Evolutionary conservation across 176 grass and related monocot species (phyloP), one percentile per base, ranked within the genome.

Genomic region (Dendrocalamus sinicus): DNA sequence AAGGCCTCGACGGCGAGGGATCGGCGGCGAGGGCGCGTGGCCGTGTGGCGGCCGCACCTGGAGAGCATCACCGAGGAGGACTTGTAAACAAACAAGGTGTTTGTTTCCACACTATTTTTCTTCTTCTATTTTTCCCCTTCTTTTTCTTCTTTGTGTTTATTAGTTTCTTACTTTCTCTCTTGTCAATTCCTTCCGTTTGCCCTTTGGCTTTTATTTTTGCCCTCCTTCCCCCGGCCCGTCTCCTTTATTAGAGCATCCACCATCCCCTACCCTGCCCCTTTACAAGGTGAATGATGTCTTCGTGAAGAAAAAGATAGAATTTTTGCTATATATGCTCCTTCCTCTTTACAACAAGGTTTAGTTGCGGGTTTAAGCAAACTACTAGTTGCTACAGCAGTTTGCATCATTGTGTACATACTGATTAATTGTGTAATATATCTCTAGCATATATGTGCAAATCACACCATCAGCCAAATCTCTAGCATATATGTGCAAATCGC

Each of bases 1-100:
- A 96, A 91, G 81, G 86, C 86, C 13, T 89, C 93, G 76, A 84
- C 92, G 28, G 85, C 86, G 51, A 78, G 89, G 75, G 93, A 92
- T 5, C 79, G 90, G 78, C 90, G 89, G 92, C 90, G 90, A 57
- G 92, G 94, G 43, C 90, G 96, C 62, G 86, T 94, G 60, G 92
- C 88, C 13, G 97, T 99, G 48, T 99, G 97, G 97, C 91, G 94
- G 28, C 93, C 96, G 72, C 96, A 94, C 88, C 84, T 98, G 48
- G 96, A 98, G 87, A 98, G 96, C 88, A 98, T 98, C 88, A 95
- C 91, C 73, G 96, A 98, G 87, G 88, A 89, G 83, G 95, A 93
- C 87, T 91, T 98, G 79, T 98, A 92, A 97, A 82, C 77, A 90
- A 84, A 57, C 80, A 85, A 90, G 89, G 68, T 77, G 78, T 88